Percentiles rank a stretch among this genome's conserved stretches.
phyloP scores from a whole-genome alignment of 2,329 filamentous ascomycete genomes.

The Cordyceps javanica region DNA sequence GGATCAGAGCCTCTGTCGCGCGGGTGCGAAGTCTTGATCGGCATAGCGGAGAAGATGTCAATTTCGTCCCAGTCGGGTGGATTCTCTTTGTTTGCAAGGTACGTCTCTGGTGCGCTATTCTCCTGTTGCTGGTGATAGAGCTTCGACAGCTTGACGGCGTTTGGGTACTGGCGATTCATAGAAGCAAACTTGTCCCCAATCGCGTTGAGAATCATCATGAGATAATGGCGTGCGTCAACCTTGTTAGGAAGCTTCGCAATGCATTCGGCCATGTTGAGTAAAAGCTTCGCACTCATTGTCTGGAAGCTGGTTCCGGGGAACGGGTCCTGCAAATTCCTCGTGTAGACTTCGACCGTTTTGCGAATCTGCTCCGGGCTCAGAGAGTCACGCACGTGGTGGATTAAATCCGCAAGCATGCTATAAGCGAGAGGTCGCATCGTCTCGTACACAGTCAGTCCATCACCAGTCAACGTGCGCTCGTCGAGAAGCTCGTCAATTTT shows the following conservation, averaged over 20 bases:
- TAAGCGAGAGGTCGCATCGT: conserved; percentile 94
- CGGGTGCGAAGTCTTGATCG: conserved; percentile 90
- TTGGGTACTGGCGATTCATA: conserved; percentile 95
- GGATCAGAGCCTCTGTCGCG: conserved; percentile 85
- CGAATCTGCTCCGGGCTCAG: conserved; percentile 85
- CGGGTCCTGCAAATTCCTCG: conserved; percentile 88
- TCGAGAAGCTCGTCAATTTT: conserved; percentile 95
- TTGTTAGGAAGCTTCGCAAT: conserved; percentile 94
- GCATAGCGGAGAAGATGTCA: conserved; percentile 93
- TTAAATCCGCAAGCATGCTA: conserved; percentile 96
- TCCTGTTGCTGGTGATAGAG: conserved; percentile 66
- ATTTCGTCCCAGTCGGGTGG: conserved; percentile 95
- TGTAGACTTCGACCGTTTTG: conserved; percentile 95
- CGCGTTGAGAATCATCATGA: conserved; percentile 95
- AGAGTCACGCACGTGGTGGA: conserved; percentile 92
- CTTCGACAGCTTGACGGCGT: conserved; percentile 88
- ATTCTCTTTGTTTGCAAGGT: conserved; percentile 73
- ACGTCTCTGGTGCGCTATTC: conserved; percentile 61
- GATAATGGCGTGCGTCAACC: conserved; percentile 85
- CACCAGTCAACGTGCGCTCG: conserved; percentile 87
- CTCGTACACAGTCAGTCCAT: conserved; percentile 93
- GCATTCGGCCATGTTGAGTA: conserved; percentile 97
- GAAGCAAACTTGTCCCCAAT: conserved; percentile 97
- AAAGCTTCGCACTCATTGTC: conserved; percentile 96
- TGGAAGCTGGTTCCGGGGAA: conserved; percentile 98